Percentiles rank a stretch among this genome's conserved stretches.
Evolutionary conservation across 2,329 filamentous ascomycete species (phyloP).

Genomic region (Didymella pinodella): DNA sequence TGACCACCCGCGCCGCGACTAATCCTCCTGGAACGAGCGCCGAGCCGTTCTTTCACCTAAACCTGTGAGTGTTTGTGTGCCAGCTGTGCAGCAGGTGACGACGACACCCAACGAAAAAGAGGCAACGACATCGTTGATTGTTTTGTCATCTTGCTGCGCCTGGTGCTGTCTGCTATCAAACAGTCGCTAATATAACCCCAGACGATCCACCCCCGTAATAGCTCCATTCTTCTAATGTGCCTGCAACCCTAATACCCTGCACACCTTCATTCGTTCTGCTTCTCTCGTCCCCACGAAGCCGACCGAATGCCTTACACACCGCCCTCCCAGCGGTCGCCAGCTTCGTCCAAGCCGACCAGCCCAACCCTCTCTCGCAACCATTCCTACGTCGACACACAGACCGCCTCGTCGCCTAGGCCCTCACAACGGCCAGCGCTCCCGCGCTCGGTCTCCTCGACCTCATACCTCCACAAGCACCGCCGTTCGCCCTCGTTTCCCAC

Average conservation of each 20-base stretch:
- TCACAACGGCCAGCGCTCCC: slow-evolving; percentile 58
- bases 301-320: slow-evolving; percentile 87
- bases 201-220: slow-evolving; percentile 34
- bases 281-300: slow-evolving; percentile 43
- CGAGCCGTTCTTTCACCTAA: slow-evolving; percentile 29
- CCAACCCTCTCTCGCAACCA: slow-evolving; percentile 60
- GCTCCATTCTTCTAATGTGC: slow-evolving; percentile 54
- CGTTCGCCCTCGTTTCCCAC: slow-evolving; percentile 61
- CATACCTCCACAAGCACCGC: slow-evolving; percentile 69
- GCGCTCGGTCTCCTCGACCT: slow-evolving; percentile 65
- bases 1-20: slow-evolving; percentile 26
- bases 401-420: slow-evolving; percentile 44
- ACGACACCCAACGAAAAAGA: not conserved
- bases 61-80: slow-evolving; percentile 29
- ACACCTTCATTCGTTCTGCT: slow-evolving; percentile 45
- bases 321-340: slow-evolving; percentile 71
- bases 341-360: slow-evolving; percentile 62
- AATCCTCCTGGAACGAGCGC: slow-evolving; percentile 25
- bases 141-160: slow-evolving; percentile 16
- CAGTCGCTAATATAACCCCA: slow-evolving; percentile 27
- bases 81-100: not conserved
- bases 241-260: slow-evolving; percentile 46
- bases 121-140: slow-evolving; percentile 3
- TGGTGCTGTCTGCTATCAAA: slow-evolving; percentile 12
- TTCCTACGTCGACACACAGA: slow-evolving; percentile 57